phyloP scores from a whole-genome alignment of 2,329 filamentous ascomycete species.

The Trichoderma brevicompactum region DNA sequence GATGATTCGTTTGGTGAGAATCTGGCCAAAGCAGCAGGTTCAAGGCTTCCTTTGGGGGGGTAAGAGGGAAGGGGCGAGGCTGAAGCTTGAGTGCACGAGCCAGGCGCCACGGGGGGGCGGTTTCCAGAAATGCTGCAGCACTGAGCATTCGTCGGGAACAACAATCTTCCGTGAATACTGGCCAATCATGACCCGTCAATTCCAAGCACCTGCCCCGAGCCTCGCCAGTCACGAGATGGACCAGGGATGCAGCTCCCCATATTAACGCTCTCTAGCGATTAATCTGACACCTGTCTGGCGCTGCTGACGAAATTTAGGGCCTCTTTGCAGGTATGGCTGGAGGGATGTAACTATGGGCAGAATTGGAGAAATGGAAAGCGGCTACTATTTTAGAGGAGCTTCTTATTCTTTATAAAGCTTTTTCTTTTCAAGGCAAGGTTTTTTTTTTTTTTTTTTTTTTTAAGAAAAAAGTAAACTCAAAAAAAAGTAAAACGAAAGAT shows the following conservation, averaged over 20 bases:
- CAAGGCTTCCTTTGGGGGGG: neutral
- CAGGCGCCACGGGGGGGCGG: slow-evolving; percentile 3
- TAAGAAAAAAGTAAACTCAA: too few relatives aligned
- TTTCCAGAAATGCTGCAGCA: neutral
- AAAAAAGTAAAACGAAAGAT: too few relatives aligned
- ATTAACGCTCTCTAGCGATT: slow-evolving; percentile 7
- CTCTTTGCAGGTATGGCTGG: too few relatives aligned
- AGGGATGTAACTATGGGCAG: too few relatives aligned
- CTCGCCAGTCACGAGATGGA: slow-evolving; percentile 20
- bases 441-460: neutral
- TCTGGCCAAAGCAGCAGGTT: neutral
- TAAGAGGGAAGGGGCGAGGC: slow-evolving; percentile 11
- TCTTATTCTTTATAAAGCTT: neutral
- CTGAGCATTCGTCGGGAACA: neutral
- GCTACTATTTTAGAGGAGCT: neutral
- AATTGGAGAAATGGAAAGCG: too few relatives aligned
- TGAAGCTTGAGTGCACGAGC: slow-evolving; percentile 17
- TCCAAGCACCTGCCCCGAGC: neutral
- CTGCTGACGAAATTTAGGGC: slow-evolving; percentile 5
- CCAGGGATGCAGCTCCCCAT: slow-evolving; percentile 20
- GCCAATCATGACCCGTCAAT: neutral
- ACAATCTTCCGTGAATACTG: neutral
- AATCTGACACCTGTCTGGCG: neutral
- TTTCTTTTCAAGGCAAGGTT: too few relatives aligned
- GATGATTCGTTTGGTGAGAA: slow-evolving; percentile 4